phyloP scores from a whole-genome alignment of 768 basidiomycete genomes.

The Chalciporus piperatus region DNA sequence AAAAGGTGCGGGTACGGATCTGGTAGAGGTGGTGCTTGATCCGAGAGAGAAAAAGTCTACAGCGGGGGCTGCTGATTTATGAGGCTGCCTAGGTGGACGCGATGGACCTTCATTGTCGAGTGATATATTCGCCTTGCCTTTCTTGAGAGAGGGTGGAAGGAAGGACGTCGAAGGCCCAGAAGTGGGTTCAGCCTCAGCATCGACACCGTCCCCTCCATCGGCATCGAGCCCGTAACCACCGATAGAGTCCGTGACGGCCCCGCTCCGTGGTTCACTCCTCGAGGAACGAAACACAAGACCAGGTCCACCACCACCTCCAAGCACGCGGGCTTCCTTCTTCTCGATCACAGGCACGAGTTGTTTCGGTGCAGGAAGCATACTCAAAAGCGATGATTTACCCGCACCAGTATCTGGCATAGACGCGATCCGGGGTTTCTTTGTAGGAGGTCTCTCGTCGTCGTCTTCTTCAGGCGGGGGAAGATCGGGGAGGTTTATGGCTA shows the following conservation, averaged over 20 bases:
- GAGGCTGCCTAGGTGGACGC: slow-evolving; percentile 12
- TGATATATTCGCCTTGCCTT: slow-evolving; percentile 58
- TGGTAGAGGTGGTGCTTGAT: slow-evolving; percentile 17
- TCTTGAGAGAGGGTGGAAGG: slow-evolving; percentile 56
- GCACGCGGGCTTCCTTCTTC: slow-evolving; percentile 47
- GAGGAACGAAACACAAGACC: slow-evolving; percentile 57
- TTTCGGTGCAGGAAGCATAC: slow-evolving; percentile 77
- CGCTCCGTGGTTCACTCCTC: slow-evolving; percentile 7
- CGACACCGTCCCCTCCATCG: slow-evolving; percentile 16
- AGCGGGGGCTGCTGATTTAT: slow-evolving; percentile 32
- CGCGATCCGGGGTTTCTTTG: slow-evolving; percentile 56
- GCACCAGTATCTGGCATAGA: slow-evolving; percentile 43
- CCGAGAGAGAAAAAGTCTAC: slow-evolving; percentile 72
- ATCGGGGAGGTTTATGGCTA: slow-evolving; percentile 37
- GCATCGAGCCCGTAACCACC: slow-evolving; percentile 23
- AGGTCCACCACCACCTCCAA: slow-evolving; percentile 62
- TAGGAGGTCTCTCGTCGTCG: slow-evolving; percentile 49
- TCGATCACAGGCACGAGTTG: slow-evolving; percentile 39
- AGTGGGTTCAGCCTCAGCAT: background rate
- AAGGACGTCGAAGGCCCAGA: slow-evolving; percentile 42
- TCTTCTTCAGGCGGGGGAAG: slow-evolving; percentile 35
- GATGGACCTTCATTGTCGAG: slow-evolving; percentile 38
- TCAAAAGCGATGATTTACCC: slow-evolving; percentile 61
- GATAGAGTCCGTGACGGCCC: slow-evolving; percentile 18
- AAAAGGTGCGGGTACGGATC: slow-evolving; percentile 5